Base-by-base conservation (phyloP, 371 early-diverging fungal genomes). In the Mucor indicus region DNA sequence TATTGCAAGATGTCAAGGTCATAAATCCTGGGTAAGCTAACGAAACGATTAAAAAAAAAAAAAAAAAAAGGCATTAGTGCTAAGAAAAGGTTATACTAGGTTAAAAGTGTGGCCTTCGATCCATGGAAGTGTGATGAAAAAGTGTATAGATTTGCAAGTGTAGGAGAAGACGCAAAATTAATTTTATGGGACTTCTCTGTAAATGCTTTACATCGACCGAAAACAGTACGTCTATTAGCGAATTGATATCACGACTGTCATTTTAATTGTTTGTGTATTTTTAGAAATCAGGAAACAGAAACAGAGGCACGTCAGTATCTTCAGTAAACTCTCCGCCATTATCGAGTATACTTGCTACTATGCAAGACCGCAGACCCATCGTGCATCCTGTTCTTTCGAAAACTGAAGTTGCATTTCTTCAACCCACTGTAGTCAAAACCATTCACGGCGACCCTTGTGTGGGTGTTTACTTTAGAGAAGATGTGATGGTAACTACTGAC, bases 121-220 rank as follows among this genome's bases (percentile, higher is more conserved):
- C 83, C 88, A 11, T 85, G 87, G 83, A 79, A 85, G 41, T 92
- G 89, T 47, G 89, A 89, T 48, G 91, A 88, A 19, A 69, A 79
- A 16, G 84, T 84, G 19, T 95, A 93, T 66, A 72, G 96, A 8
- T 91, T 96, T 64, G 90, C 87, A 38, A 90, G 90, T 50, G 92
- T 95, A 17, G 95, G 93, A 12, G 96, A 96, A 44, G 97, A 96
- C 50, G 83, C 88, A 1, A 77, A 81, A 47, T 53, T 96, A 10
- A 69, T 91, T 29, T 60, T 96, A 9, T 96, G 97, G 97, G 96
- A 96, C 55, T 95, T 96, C 57, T 87, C 91, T 30, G 78, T 90
- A 11, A 68, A 74, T 21, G 85, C 89, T 0, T 58, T 95, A 16
- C 87, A 87, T 55, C 77, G 75, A 27, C 88, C 87, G 7, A 86